A percentile compares a stretch with the other conserved stretches of the same genome.
These are phyloP conservation scores for Emmonsiellopsis sp. DNA, from an alignment of 2,329 filamentous ascomycete genomes.

Conservation along the genomic window DNA sequence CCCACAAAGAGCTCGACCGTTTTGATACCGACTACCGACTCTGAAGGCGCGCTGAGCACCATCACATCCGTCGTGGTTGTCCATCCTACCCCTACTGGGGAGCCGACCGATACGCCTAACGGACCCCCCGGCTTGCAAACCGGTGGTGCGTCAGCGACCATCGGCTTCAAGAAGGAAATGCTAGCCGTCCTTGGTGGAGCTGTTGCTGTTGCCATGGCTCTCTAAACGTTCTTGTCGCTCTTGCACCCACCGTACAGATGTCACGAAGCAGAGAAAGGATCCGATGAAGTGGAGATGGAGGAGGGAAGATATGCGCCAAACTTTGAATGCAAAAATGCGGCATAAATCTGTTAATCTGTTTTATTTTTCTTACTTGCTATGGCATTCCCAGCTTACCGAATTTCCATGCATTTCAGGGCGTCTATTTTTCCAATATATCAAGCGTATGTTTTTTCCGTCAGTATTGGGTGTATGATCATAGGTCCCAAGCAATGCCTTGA, in stretches of 20 bases:
- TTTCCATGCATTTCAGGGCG: no score
- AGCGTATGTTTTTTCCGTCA: no score
- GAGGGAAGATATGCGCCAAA: no score
- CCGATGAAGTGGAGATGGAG: neutral
- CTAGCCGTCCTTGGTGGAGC: constrained; percentile 33
- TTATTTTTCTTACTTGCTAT: no score
- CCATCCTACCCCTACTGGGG: constrained; percentile 23
- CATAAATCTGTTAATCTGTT: no score
- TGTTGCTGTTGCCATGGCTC: constrained; percentile 30
- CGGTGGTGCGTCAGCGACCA: constrained; percentile 22
- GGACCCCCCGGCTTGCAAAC: constrained; percentile 33
- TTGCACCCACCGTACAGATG: no score
- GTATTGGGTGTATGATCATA: no score
- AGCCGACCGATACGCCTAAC: constrained; percentile 16
- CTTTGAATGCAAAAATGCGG: no score
- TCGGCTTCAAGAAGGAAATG: constrained; percentile 25
- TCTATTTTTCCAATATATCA: no score
- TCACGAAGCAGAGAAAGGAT: neutral
- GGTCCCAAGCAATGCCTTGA: no score
- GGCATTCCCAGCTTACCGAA: no score
- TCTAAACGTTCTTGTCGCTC: constrained; percentile 16
- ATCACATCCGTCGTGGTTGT: constrained; percentile 39
- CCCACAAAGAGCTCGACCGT: constrained; percentile 21
- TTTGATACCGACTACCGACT: constrained; percentile 32
- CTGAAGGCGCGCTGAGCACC: constrained; percentile 34